phyloP scores from a whole-genome alignment of 2,329 filamentous ascomycete species.

The Furcasterigmium furcatum region DNA sequence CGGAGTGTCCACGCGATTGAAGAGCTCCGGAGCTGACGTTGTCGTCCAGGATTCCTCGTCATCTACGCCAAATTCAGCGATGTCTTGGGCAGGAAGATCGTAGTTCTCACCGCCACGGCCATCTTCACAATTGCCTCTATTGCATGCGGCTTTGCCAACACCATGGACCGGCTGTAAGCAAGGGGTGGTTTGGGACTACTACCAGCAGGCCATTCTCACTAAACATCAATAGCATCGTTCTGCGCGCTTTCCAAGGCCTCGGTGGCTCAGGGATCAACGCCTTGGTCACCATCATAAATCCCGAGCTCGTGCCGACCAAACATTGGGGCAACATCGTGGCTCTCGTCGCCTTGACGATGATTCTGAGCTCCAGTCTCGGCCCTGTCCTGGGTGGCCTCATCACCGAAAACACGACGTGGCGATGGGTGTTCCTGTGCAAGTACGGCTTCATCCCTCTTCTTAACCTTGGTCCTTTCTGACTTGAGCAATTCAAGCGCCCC shows the following conservation, averaged over 20 bases:
- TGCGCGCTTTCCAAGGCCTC: conserved; percentile 37
- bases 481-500: conserved; percentile 22
- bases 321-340: conserved; percentile 26
- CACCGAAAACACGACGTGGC: conserved; percentile 32
- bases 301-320: conserved; percentile 28
- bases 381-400: conserved; percentile 41
- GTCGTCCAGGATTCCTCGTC: conserved; percentile 29
- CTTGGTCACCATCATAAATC: conserved; percentile 31
- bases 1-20: neutral
- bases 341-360: conserved; percentile 32
- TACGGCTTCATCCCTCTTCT: conserved; percentile 17
- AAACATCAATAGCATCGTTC: conserved; percentile 23
- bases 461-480: neutral
- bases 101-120: conserved; percentile 28
- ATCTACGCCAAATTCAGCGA: conserved; percentile 41
- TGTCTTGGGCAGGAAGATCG: conserved; percentile 37
- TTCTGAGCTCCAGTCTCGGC: conserved; percentile 35
- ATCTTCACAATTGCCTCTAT: conserved; percentile 37
- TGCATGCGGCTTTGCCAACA: conserved; percentile 32
- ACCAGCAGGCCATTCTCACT: neutral
- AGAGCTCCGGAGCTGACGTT: too few relatives aligned
- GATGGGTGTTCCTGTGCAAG: conserved; percentile 47
- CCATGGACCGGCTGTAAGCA: conserved; percentile 24
- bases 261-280: conserved; percentile 45
- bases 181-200: neutral